Evolutionary conservation across 2,329 filamentous ascomycete species (phyloP).

Genomic region (Tolypocladium cylindrosporum): DNA sequence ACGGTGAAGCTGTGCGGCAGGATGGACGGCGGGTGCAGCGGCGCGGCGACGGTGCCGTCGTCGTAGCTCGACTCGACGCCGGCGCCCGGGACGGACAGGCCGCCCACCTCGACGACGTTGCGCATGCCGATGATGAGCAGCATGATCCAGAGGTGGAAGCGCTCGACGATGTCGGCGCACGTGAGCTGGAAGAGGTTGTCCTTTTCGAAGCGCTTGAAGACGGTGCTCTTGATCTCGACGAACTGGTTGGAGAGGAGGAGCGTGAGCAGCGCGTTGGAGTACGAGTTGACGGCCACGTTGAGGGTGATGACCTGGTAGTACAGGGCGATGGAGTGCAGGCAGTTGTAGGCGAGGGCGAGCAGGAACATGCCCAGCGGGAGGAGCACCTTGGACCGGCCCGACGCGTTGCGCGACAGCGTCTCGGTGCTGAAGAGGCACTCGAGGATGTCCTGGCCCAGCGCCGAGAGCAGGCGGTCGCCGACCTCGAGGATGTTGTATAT

Average conservation of each 20-base stretch:
- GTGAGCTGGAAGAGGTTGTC: constrained; percentile 95
- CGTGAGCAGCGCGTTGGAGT: constrained; percentile 89
- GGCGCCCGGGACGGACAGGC: constrained; percentile 54
- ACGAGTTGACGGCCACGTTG: constrained; percentile 97
- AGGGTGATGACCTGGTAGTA: constrained; percentile 98
- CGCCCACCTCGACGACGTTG: constrained; percentile 92
- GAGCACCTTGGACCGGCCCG: constrained; percentile 84
- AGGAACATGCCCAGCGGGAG: constrained; percentile 87
- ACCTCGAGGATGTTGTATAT: constrained; percentile 98
- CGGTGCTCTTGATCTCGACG: constrained; percentile 95
- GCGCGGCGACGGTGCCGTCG: constrained; percentile 42
- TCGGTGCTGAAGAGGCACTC: constrained; percentile 93
- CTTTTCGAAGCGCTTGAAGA: constrained; percentile 98
- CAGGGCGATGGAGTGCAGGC: constrained; percentile 74
- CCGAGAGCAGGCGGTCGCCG: constrained; percentile 79
- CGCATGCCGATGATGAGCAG: constrained; percentile 90
- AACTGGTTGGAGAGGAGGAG: constrained; percentile 95
- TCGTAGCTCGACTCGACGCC: constrained; percentile 37
- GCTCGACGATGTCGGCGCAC: constrained; percentile 91
- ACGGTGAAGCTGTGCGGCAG: constrained; percentile 86
- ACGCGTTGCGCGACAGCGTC: constrained; percentile 75
- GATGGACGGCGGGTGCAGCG: constrained; percentile 61
- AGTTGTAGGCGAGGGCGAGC: constrained; percentile 77
- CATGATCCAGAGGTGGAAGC: constrained; percentile 97
- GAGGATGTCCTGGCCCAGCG: constrained; percentile 88